A percentile compares a stretch with the other conserved stretches of the same genome.
These are phyloP conservation scores for Naganishia vaughanmartiniae DNA, from an alignment of 768 basidiomycete genomes.

Conservation along the genomic window DNA sequence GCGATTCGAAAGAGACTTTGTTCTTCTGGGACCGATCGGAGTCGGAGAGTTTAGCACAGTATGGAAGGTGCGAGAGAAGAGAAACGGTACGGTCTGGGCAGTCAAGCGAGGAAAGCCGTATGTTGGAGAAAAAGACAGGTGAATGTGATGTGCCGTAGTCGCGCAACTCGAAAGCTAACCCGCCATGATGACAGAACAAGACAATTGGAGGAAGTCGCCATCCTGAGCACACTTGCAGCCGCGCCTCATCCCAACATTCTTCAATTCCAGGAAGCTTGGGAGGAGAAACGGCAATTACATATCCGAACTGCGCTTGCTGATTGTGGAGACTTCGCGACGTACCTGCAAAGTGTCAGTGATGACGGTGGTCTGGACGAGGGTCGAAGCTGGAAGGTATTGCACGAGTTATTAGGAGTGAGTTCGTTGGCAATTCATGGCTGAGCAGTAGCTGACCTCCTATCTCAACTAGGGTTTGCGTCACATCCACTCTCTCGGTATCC, in stretches of 20 bases:
- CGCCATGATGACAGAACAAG: conserved; percentile 54
- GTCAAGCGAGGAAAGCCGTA: conserved; percentile 82
- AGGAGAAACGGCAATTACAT: conserved; percentile 81
- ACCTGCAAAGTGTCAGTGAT: conserved; percentile 84
- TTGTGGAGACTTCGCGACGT: conserved; percentile 87
- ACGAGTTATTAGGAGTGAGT: conserved; percentile 83
- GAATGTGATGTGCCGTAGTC: conserved; percentile 43
- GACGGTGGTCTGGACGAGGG: conserved; percentile 83
- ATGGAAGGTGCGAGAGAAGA: conserved; percentile 60
- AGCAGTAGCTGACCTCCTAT: neutral
- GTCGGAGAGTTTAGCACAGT: conserved; percentile 92
- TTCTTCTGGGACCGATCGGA: conserved; percentile 78
- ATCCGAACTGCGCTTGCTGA: conserved; percentile 80
- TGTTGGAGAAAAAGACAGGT: conserved; percentile 91
- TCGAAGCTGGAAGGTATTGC: conserved; percentile 93
- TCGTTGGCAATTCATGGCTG: neutral
- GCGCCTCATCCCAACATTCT: conserved; percentile 66
- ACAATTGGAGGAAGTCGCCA: conserved; percentile 89
- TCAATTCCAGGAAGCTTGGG: conserved; percentile 91
- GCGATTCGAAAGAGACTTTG: conserved; percentile 78
- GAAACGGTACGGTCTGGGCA: conserved; percentile 62
- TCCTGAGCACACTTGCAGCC: conserved; percentile 70
- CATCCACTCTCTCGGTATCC: conserved; percentile 82
- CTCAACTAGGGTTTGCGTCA: conserved; percentile 73
- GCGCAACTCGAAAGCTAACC: neutral